Conservation (phyloP, 2,329 filamentous ascomycete genomes). For the Clonostachys chloroleuca region DNA sequence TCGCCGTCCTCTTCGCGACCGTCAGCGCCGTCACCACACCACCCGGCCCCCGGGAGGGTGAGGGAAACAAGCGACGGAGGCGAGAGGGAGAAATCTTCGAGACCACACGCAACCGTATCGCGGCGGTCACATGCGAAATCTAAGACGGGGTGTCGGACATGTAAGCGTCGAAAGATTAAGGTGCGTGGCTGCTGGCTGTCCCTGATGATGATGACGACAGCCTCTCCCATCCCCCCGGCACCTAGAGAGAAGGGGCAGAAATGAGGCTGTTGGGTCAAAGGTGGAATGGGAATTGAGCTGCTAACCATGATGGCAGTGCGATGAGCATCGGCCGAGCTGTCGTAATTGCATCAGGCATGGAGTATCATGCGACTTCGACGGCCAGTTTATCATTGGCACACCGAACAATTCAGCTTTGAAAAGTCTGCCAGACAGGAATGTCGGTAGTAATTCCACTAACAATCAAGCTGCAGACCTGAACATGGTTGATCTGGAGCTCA, state of each 20-base stretch:
- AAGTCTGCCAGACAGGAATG: background rate
- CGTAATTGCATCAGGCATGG: constrained; percentile 33
- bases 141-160: constrained; percentile 26
- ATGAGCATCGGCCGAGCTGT: constrained; percentile 30
- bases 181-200: constrained; percentile 8
- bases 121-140: constrained; percentile 4
- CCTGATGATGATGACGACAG: background rate
- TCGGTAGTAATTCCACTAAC: background rate
- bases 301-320: constrained; percentile 19
- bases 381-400: background rate
- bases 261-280: no score
- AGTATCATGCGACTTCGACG: constrained; percentile 26
- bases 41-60: no score
- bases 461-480: constrained; percentile 14
- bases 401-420: background rate
- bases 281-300: no score
- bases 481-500: constrained; percentile 41
- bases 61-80: no score
- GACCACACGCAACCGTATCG: no score
- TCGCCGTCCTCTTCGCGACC: no score
- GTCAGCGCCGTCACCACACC: no score
- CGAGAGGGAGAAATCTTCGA: no score
- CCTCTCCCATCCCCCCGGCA: background rate
- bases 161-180: constrained; percentile 34
- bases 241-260: no score